A percentile compares a stretch with the other conserved stretches of the same genome.
Conservation (phyloP, 225 moss, liverwort and hornwort species). For the Rhytidiadelphus loreus region DNA sequence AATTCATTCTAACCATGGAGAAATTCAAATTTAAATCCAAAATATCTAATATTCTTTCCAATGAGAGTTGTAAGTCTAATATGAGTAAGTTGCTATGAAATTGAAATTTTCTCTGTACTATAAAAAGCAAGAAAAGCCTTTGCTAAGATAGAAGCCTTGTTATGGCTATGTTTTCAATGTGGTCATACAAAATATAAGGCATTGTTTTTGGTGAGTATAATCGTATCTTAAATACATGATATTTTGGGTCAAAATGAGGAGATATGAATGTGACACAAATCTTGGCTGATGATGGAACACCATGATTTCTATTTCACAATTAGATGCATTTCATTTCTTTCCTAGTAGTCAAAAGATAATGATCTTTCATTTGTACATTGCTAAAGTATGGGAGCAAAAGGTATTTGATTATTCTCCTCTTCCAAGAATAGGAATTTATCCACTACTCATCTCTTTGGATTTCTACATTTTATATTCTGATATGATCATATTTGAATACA, state of each 20-base stretch:
- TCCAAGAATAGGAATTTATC: not conserved
- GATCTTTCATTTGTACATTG: not conserved
- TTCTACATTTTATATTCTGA: not conserved
- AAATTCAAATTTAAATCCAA: not conserved
- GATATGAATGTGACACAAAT: not conserved
- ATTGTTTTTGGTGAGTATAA: not conserved
- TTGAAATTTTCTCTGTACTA: too few species aligned
- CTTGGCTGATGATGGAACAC: not conserved
- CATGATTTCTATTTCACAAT: not conserved
- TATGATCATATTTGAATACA: not conserved
- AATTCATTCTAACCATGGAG: not conserved
- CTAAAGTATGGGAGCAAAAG: not conserved
- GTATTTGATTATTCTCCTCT: not conserved
- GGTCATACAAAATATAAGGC: not conserved
- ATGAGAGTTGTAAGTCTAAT: not conserved
- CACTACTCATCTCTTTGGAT: not conserved
- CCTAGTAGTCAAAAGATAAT: not conserved
- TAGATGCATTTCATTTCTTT: not conserved
- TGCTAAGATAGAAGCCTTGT: not conserved
- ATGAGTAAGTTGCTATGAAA: not conserved
- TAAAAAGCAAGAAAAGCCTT: not conserved
- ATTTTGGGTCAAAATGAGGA: not conserved
- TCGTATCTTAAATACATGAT: not conserved
- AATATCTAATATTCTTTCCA: not conserved
- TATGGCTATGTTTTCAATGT: not conserved